These are phyloP conservation scores for Neurospora sp. DNA, from an alignment of 495 filamentous ascomycete genomes.

Conservation along the genomic window DNA sequence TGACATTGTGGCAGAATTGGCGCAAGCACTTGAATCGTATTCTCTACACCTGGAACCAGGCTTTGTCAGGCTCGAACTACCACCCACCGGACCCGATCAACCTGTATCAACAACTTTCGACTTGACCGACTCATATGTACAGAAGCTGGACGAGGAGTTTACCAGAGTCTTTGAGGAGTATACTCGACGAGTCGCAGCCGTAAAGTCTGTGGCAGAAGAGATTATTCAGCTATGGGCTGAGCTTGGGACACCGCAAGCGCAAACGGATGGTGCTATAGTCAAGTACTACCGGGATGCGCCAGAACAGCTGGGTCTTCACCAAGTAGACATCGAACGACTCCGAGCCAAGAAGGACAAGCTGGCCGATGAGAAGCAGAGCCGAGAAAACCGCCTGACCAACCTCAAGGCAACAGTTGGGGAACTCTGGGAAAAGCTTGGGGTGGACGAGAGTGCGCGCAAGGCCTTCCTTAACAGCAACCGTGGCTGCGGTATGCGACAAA, in stretches of 20 bases:
- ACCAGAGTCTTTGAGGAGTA: constrained; percentile 93
- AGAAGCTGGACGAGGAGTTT: constrained; percentile 80
- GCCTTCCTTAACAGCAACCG: constrained; percentile 59
- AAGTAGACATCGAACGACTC: constrained; percentile 68
- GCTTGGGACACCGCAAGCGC: constrained; percentile 81
- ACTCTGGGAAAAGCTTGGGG: constrained; percentile 80
- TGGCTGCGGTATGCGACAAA: constrained; percentile 74
- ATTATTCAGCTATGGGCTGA: constrained; percentile 94
- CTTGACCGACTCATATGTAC: constrained; percentile 79
- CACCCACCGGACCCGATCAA: constrained; percentile 65
- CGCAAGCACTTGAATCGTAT: constrained; percentile 86
- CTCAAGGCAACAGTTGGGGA: constrained; percentile 62
- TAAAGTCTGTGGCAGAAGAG: constrained; percentile 67
- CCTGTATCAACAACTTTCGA: constrained; percentile 75
- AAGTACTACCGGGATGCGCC: constrained; percentile 81
- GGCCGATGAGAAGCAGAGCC: constrained; percentile 81
- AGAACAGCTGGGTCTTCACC: constrained; percentile 85
- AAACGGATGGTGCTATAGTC: constrained; percentile 80
- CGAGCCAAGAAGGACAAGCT: constrained; percentile 69
- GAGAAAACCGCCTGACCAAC: constrained; percentile 74
- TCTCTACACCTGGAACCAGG: constrained; percentile 84
- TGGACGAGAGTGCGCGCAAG: constrained; percentile 74
- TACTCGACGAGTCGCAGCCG: constrained; percentile 61
- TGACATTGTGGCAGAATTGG: constrained; percentile 56
- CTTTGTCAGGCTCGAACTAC: constrained; percentile 71